phyloP scores from a whole-genome alignment of 345 rosid genomes.

The Pseudoturritis turrita region DNA sequence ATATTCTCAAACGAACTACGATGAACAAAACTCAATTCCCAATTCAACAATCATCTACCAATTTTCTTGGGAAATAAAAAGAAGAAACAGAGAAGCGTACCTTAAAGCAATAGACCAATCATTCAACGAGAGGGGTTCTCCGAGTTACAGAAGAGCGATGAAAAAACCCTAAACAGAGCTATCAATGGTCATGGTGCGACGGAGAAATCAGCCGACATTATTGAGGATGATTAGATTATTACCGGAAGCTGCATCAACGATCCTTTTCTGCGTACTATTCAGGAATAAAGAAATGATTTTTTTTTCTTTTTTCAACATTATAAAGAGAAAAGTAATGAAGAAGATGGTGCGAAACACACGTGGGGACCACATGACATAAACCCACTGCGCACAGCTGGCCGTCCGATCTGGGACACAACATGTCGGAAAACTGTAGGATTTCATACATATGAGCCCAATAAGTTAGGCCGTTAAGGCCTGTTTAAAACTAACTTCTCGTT shows the following conservation, averaged over 20 bases:
- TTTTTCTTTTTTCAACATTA: no score
- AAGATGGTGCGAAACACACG: conserved; percentile 9
- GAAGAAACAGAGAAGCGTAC: not conserved
- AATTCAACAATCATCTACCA: not conserved
- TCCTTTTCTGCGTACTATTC: not conserved
- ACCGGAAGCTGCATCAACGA: conserved; percentile 12
- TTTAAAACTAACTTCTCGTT: not conserved
- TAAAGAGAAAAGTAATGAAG: not conserved
- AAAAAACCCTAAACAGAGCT: not conserved
- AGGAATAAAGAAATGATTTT: not conserved
- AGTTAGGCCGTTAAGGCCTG: not conserved
- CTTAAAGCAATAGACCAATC: not conserved
- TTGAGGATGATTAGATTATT: conserved; percentile 3
- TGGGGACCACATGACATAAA: conserved; percentile 24
- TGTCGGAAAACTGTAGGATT: conserved; percentile 2
- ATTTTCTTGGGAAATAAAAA: not conserved
- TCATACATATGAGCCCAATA: not conserved
- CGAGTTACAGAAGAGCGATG: not conserved
- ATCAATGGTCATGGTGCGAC: conserved; percentile 5
- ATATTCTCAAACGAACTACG: not conserved
- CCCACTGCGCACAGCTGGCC: conserved; percentile 29
- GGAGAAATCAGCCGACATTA: conserved; percentile 24
- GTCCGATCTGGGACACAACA: conserved; percentile 7
- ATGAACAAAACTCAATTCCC: not conserved
- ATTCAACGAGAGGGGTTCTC: not conserved